Percentiles rank a stretch among this genome's conserved stretches.
Conservation (phyloP, 331 rosid genomes). For the Acacia pycnantha region DNA sequence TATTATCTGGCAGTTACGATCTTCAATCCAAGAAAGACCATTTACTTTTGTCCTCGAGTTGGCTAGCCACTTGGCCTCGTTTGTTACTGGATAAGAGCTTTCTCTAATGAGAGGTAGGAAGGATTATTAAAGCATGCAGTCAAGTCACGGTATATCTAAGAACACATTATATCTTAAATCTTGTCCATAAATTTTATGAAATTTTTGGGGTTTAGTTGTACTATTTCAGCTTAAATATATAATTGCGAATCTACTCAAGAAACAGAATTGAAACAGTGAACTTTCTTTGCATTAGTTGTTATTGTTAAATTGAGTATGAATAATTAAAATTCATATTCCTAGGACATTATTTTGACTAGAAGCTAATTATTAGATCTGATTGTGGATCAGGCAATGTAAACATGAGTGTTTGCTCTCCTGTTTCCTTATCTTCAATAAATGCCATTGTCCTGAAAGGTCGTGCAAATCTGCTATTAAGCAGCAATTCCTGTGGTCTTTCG, state of each 20-base stretch:
- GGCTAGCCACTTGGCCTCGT: background rate
- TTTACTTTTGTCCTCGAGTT: background rate
- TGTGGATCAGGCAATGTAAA: conserved; percentile 59
- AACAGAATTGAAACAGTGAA: background rate
- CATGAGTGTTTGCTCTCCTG: conserved; percentile 52
- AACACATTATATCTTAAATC: background rate
- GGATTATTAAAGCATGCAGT: background rate
- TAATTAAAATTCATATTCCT: background rate
- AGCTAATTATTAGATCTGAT: conserved; percentile 30
- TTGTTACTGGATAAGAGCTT: background rate
- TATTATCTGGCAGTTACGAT: background rate
- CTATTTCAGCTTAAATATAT: background rate
- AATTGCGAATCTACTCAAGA: background rate
- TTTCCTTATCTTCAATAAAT: conserved; percentile 45
- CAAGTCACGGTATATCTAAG: background rate
- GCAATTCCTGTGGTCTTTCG: conserved; percentile 53
- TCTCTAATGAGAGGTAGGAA: background rate
- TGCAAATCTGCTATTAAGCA: conserved; percentile 52
- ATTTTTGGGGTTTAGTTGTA: background rate
- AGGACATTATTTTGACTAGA: conserved; percentile 10
- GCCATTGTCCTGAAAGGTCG: conserved; percentile 46
- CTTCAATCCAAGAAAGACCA: background rate
- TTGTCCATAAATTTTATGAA: background rate
- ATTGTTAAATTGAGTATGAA: background rate
- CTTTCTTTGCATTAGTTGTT: background rate